Evolutionary conservation across 2,329 filamentous ascomycete genomes (phyloP).

Genomic region (Elsinoe perseae): DNA sequence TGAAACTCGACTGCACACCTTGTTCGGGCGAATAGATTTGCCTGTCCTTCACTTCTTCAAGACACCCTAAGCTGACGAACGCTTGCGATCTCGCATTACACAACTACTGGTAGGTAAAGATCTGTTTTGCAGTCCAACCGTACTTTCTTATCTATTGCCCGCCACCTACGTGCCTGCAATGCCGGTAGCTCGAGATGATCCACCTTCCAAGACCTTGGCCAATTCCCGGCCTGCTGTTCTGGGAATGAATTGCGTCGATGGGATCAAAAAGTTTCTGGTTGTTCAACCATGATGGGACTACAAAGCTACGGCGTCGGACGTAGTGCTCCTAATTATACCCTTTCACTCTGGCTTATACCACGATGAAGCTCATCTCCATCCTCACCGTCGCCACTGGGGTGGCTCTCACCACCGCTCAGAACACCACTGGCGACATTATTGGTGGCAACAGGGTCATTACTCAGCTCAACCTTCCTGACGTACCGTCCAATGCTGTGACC

Average conservation of each 20-base stretch:
- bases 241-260: slow-evolving; percentile 7
- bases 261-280: not conserved
- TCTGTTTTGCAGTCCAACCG: not conserved
- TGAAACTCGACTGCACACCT: no score
- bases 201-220: slow-evolving; percentile 12
- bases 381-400: not conserved
- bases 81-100: no score
- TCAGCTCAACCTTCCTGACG: slow-evolving; percentile 26
- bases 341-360: no score
- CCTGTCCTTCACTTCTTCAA: no score
- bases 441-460: slow-evolving; percentile 2
- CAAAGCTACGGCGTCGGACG: not conserved
- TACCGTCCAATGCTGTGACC: slow-evolving; percentile 31
- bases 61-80: no score
- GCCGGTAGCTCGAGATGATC: not conserved
- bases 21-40: no score
- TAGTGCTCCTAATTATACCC: not conserved
- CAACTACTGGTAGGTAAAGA: not conserved
- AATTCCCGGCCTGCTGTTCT: slow-evolving; percentile 5
- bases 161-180: not conserved
- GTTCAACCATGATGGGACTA: not conserved
- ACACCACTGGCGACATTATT: slow-evolving; percentile 9
- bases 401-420: slow-evolving; percentile 1
- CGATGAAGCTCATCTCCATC: slow-evolving; percentile 2
- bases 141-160: not conserved